Evolutionary conservation across 148 eudicot species (phyloP).

Genomic region (Euryodendron excelsum): DNA sequence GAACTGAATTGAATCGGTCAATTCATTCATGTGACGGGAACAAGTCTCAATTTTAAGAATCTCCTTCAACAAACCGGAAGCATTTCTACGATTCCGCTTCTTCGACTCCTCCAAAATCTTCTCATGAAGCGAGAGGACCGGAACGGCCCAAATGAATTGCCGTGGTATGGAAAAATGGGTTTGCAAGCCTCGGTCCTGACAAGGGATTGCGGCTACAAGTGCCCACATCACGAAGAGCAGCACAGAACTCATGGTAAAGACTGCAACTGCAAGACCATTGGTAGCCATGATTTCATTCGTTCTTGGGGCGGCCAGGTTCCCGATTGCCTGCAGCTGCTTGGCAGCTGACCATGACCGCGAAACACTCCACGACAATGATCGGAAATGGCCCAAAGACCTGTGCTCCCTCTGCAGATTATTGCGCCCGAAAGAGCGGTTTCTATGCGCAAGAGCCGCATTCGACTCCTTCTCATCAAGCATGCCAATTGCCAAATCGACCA

Average conservation of each 20-base stretch:
- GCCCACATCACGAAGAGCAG: constrained; percentile 71
- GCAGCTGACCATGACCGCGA: constrained; percentile 83
- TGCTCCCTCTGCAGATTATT: constrained; percentile 36
- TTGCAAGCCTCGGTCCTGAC: constrained; percentile 75
- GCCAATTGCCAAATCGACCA: constrained; percentile 58
- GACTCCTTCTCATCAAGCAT: constrained; percentile 81
- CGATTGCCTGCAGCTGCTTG: constrained; percentile 72
- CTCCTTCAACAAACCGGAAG: constrained; percentile 75
- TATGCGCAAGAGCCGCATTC: constrained; percentile 34
- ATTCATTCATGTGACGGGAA: constrained; percentile 51
- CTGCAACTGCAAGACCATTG: constrained; percentile 54
- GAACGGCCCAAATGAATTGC: constrained; percentile 56
- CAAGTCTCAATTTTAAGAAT: constrained; percentile 57
- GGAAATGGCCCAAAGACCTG: constrained; percentile 40
- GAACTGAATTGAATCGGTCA: constrained; percentile 49
- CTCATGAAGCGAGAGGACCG: constrained; percentile 55
- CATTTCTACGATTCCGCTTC: constrained; percentile 59
- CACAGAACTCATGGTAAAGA: constrained; percentile 67
- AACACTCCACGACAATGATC: constrained; percentile 87
- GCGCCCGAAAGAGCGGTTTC: constrained; percentile 74
- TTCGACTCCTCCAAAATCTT: constrained; percentile 77
- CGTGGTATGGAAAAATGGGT: constrained; percentile 47
- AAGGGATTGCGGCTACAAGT: constrained; percentile 81
- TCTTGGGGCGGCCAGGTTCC: constrained; percentile 48
- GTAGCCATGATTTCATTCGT: constrained; percentile 57